Evolutionary conservation across 1,284 basidiomycete genomes (phyloP).

Genomic region (Xerocomus nothofagi): DNA sequence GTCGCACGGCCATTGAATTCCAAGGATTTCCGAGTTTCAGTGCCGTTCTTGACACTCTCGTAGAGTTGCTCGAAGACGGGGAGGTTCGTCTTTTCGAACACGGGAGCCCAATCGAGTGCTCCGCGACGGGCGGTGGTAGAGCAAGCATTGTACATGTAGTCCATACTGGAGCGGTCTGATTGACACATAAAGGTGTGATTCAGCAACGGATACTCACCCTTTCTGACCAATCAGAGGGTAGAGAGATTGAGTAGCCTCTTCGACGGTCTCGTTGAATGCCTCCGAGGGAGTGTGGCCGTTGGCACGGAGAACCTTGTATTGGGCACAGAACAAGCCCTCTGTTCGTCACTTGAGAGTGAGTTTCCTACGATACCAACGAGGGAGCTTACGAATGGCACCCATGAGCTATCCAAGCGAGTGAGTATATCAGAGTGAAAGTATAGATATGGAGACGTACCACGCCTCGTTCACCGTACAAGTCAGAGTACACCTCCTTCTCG

Average conservation of each 20-base stretch:
- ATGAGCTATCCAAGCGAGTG: constrained; percentile 65
- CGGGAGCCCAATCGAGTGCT: constrained; percentile 98
- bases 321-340: constrained; percentile 99
- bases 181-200: background rate
- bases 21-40: constrained; percentile 95
- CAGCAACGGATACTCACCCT: constrained; percentile 52
- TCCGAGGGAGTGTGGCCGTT: constrained; percentile 98
- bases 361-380: background rate
- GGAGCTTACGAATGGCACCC: constrained; percentile 89
- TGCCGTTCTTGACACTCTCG: constrained; percentile 91
- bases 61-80: constrained; percentile 96
- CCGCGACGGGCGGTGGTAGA: constrained; percentile 99
- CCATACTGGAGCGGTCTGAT: constrained; percentile 65
- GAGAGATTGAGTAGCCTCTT: constrained; percentile 98
- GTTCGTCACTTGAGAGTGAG: constrained; percentile 20
- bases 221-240: constrained; percentile 96
- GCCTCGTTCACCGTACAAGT: constrained; percentile 99
- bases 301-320: constrained; percentile 98
- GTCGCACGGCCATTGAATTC: constrained; percentile 94
- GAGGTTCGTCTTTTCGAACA: constrained; percentile 92
- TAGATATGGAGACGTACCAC: constrained; percentile 62
- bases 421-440: constrained; percentile 2
- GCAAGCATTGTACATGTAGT: constrained; percentile 99
- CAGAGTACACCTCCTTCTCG: constrained; percentile 99
- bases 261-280: constrained; percentile 99